phyloP scores from a whole-genome alignment of 306 rosid genomes.

The Vigna reflexopilosa region DNA sequence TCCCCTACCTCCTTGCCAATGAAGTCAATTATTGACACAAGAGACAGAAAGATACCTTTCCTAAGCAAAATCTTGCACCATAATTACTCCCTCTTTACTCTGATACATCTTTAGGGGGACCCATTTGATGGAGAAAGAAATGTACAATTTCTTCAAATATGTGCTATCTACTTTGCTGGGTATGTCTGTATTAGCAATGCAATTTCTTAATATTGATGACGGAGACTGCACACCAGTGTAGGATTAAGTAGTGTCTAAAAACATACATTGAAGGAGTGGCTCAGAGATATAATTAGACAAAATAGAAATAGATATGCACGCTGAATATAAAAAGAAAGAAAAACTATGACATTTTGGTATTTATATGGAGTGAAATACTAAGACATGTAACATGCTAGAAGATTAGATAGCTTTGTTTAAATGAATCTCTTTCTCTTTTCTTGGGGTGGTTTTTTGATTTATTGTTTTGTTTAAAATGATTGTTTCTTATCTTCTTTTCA shows the following conservation, averaged over 20 bases:
- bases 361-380: neutral
- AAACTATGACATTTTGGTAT: neutral
- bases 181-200: neutral
- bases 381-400: neutral
- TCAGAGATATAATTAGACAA: constrained; percentile 1
- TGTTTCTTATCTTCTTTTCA: neutral
- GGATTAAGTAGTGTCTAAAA: neutral
- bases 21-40: constrained; percentile 47
- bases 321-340: neutral
- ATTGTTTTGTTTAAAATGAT: neutral
- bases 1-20: constrained; percentile 30
- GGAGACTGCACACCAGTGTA: constrained; percentile 1
- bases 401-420: neutral
- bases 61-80: constrained; percentile 27
- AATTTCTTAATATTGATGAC: constrained; percentile 12
- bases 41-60: constrained; percentile 42
- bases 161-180: neutral
- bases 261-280: constrained; percentile 3
- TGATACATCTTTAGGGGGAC: constrained; percentile 36
- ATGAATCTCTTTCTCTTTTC: neutral
- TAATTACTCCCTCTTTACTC: constrained; percentile 4
- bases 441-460: neutral
- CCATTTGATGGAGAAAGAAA: constrained; percentile 26
- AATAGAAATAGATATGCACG: neutral
- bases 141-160: constrained; percentile 1